Evolutionary conservation across 345 rosid genomes (phyloP), one percentile per base, ranked within the genome.

Genomic region (Cardamine resedifolia): DNA sequence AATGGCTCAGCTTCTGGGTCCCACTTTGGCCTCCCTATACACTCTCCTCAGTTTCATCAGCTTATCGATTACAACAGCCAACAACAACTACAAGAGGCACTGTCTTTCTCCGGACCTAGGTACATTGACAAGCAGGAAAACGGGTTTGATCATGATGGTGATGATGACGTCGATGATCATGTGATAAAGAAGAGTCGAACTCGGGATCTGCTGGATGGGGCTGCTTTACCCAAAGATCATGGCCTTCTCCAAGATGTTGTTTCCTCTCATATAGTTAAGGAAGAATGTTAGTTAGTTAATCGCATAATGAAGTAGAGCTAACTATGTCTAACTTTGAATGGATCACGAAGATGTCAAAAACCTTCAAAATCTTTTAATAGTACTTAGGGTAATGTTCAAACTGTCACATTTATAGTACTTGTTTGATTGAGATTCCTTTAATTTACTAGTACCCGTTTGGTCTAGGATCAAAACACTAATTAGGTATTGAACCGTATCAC

Each of bases 231-330:
- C 47, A 39, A 78, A 34, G 96, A 86, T 71, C 70, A 82, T 43
- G 97, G 98, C 16, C 98, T 92, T 78, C 90, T 88, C 75, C 83
- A 92, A 78, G 96, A 89, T 80, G 56, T 92, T 44, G 69, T 89
- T 24, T 81, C 88, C 2, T 79, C 92, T 39, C 88, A 81, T 64
- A 80, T 88, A 79, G 57, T 84, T 7, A 87, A 88, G 75, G 86
- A 86, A 67, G 59, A 76, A 26, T n/a, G 4, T 23, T 51, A 24
- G 11, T 34, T 52, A 47, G 23, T 19, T 36, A 48, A 60, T 60
- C 21, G 20, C 51, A 2, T 26, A 15, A 61, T 39, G 23, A 71
- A 38, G 23, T 51, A 51, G 23, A n/a, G n/a, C n/a, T n/a, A n/a
- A n/a, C n/a, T 41, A 28, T 41, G 30, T 26, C 6, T 38, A 36